These are phyloP conservation scores for Cyclocybe aegerita DNA, from an alignment of 768 basidiomycete genomes.

Conservation along the genomic window DNA sequence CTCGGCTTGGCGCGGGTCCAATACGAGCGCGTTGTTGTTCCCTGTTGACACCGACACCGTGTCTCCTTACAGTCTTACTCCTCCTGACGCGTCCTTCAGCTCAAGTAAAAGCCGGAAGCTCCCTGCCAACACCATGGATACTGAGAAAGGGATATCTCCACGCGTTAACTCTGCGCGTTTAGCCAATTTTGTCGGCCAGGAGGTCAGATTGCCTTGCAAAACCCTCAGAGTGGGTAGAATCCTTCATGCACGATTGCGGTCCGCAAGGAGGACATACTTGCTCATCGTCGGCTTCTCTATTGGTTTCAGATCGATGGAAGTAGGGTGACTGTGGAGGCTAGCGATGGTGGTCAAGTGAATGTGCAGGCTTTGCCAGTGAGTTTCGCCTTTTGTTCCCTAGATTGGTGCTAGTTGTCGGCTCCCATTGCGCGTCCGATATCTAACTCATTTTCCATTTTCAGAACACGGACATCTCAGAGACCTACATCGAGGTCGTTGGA, in stretches of 20 bases:
- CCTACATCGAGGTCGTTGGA: slow-evolving; percentile 70
- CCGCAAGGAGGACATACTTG: no score
- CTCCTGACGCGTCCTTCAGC: no score
- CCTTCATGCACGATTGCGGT: no score
- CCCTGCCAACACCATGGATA: slow-evolving; percentile 14
- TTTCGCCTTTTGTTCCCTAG: neutral
- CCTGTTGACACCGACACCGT: no score
- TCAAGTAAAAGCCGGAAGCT: no score
- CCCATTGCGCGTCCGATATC: neutral
- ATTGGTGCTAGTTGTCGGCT: neutral
- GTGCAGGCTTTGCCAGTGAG: slow-evolving; percentile 42
- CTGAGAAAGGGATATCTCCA: slow-evolving; percentile 24
- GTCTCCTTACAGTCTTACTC: no score
- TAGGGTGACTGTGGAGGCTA: slow-evolving; percentile 57
- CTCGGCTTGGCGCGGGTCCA: no score
- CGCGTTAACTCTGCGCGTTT: slow-evolving; percentile 67
- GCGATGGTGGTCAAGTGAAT: slow-evolving; percentile 64
- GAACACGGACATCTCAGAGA: slow-evolving; percentile 46
- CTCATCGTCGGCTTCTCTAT: neutral
- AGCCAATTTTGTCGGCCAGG: slow-evolving; percentile 47
- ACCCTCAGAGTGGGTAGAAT: slow-evolving; percentile 30
- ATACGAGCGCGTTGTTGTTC: no score
- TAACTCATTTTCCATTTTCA: slow-evolving; percentile 14
- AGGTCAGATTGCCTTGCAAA: slow-evolving; percentile 63
- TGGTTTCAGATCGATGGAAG: slow-evolving; percentile 39